Conservation (phyloP, 768 basidiomycete species). For the Megacollybia marginata region DNA sequence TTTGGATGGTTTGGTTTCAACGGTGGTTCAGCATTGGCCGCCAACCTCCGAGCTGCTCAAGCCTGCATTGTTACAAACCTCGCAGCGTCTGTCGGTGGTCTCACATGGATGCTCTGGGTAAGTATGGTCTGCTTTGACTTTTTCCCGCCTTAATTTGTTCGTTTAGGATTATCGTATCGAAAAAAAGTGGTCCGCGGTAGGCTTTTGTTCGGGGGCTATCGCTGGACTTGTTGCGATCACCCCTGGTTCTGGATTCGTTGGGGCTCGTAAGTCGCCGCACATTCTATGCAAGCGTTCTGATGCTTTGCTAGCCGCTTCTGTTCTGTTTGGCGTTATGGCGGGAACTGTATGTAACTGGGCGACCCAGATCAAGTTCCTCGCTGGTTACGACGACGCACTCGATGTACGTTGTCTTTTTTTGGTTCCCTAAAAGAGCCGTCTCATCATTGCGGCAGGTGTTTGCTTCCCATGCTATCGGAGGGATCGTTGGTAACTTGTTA, state of each 20-base stretch:
- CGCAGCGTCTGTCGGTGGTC: constrained; percentile 76
- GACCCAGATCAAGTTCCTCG: constrained; percentile 84
- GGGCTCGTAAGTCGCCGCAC: constrained; percentile 44
- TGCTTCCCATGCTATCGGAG: constrained; percentile 78
- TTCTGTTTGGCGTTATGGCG: constrained; percentile 78
- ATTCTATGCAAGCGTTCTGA: background rate
- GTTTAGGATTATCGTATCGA: constrained; percentile 82
- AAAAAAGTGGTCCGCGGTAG: constrained; percentile 87
- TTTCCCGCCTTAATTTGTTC: background rate
- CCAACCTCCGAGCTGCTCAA: constrained; percentile 79
- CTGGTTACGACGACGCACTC: constrained; percentile 71
- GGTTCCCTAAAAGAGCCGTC: background rate
- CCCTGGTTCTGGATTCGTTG: constrained; percentile 75
- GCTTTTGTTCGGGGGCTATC: constrained; percentile 96
- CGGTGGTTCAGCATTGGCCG: constrained; percentile 84
- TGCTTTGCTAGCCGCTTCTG: constrained; percentile 53
- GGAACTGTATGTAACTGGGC: constrained; percentile 88
- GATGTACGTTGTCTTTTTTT: constrained; percentile 37
- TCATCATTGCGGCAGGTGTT: constrained; percentile 59
- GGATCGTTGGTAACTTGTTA: constrained; percentile 73
- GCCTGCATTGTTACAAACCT: constrained; percentile 93
- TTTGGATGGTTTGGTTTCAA: constrained; percentile 72
- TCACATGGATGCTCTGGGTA: constrained; percentile 93
- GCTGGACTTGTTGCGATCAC: constrained; percentile 86
- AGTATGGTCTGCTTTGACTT: constrained; percentile 19